Conservation (phyloP, 1,284 basidiomycete genomes). For the Ganoderma lucidum region DNA sequence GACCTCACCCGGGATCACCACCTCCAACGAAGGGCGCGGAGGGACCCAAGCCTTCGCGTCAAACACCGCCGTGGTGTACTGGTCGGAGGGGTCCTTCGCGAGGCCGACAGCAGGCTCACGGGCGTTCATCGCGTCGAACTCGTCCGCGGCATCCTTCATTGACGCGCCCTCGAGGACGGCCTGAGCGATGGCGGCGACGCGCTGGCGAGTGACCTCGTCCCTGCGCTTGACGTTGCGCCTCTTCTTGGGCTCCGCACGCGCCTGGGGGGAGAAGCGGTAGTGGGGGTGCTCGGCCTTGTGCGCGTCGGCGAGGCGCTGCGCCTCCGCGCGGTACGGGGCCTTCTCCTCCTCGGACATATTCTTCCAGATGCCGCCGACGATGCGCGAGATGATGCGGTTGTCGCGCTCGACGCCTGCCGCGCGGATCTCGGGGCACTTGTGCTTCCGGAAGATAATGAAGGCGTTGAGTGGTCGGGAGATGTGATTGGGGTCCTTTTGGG, state of each 20-base stretch:
- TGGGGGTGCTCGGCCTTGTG: slow-evolving; percentile 55
- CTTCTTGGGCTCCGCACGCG: slow-evolving; percentile 29
- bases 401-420: slow-evolving; percentile 54
- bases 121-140: not conserved
- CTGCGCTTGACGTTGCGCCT: slow-evolving; percentile 39
- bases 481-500: slow-evolving; percentile 50
- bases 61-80: slow-evolving; percentile 30
- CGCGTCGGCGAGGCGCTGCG: slow-evolving; percentile 55
- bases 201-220: slow-evolving; percentile 29
- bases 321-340: slow-evolving; percentile 46
- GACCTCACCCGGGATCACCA: not conserved
- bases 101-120: not conserved
- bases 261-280: slow-evolving; percentile 54
- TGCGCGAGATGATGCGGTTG: slow-evolving; percentile 64
- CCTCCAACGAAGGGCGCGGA: slow-evolving; percentile 5
- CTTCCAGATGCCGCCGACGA: slow-evolving; percentile 63
- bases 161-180: slow-evolving; percentile 10
- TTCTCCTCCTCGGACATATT: slow-evolving; percentile 53
- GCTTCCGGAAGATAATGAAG: slow-evolving; percentile 86
- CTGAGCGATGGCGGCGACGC: slow-evolving; percentile 31
- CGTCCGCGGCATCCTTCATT: not conserved
- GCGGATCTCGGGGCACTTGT: slow-evolving; percentile 59
- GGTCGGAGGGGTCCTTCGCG: slow-evolving; percentile 9
- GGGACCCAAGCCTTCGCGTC: slow-evolving; percentile 22
- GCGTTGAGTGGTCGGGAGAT: slow-evolving; percentile 87